Evolutionary conservation across 75 land plant genomes (phyloP), one percentile per base, ranked within the genome.

Genomic region (Picea glauca): DNA sequence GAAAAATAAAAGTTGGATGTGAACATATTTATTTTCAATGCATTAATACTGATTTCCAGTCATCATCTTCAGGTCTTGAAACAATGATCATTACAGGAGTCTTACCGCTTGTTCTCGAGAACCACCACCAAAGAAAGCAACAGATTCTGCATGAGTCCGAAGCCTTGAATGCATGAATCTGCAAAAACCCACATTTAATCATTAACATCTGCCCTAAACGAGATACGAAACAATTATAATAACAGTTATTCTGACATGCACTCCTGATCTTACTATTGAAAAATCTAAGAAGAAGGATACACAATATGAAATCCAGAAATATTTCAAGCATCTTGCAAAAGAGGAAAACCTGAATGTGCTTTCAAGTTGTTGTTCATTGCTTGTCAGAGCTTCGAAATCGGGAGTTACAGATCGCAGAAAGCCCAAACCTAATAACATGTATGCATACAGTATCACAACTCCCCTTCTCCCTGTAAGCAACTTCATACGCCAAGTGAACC

Each of bases 61-160:
- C 56, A 50, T 50, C 8, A 68, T 40, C n/a, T 68, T 17, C 21
- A 35, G 21, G 40, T 20, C 50, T 40, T 68, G 40, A 68, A 20
- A 38, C 15, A 40, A 78, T 67, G 30, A 54, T 11, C 31, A 21
- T 54, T 20, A 78, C 57, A 62, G 58, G 35, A 50, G 85, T 64
- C 92, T 90, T 87, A 95, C 99, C 76, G 88, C 90, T 85, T 88
- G 90, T 81, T 98, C 98, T 70, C 99, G 86, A 57, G 89, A 86
- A 81, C 99, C 99, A 59, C 99, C 99, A 68, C 99, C 99, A 95
- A 96, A 98, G 88, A 98, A 98, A 76, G 99, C 99, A 85, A 95
- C 85, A 75, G 99, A 98, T 81, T 98, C 99, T 58, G 99, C 99
- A 91, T 98, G 99, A 26, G 93, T 90, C 21, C 96, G 88, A 32